Evolutionary conservation across 2,329 filamentous ascomycete species (phyloP), one percentile per base, ranked within the genome.

Genomic region (Coniochaeta ligniaria): DNA sequence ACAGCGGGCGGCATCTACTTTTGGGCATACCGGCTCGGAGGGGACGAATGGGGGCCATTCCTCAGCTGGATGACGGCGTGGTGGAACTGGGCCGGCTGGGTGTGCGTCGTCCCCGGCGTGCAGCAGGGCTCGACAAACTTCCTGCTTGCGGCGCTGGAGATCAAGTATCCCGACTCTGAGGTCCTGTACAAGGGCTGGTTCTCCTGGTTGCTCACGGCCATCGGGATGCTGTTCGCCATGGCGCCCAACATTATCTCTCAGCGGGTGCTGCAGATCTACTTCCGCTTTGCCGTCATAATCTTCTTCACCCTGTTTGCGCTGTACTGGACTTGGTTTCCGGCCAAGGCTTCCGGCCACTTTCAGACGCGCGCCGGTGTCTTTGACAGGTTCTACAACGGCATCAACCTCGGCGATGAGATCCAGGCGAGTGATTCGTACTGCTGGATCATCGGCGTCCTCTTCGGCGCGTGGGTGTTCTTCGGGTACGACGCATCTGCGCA

Each of bases 61-160:
- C 67, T 75, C 16, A 67, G 67, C 38, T 76, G 74, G 73, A 73
- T 75, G 71, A 75, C 74, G 26, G 74, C 72, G 5, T 75, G 74
- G 73, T 76, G 71, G 72, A 75, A 75, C 61, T 75, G 70, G 69
- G 67, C 68, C 14, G 71, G 71, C 28, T 73, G 71, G 72, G 59
- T 73, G 28, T 67, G 66, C 38, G 70, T 75, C n/a, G 73, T 75
- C 0, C 74, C 74, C 1, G 74, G 73, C 8, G 72, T 74, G 2
- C 73, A 74, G 62, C 74, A 76, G 63, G 74, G 74, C 7, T 62
- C 71, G 1, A 76, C 74, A 9, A 75, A 75, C 59, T 75, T 76
- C 62, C 65, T 76, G 17, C 66, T 76, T n/a, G 69, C 70, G 20
- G 73, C 72, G n/a, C 66, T 75, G 20, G 67, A 74, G 63, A 73